Evolutionary conservation across 2,329 filamentous ascomycete species (phyloP).

Genomic region (Huntiella decipiens): DNA sequence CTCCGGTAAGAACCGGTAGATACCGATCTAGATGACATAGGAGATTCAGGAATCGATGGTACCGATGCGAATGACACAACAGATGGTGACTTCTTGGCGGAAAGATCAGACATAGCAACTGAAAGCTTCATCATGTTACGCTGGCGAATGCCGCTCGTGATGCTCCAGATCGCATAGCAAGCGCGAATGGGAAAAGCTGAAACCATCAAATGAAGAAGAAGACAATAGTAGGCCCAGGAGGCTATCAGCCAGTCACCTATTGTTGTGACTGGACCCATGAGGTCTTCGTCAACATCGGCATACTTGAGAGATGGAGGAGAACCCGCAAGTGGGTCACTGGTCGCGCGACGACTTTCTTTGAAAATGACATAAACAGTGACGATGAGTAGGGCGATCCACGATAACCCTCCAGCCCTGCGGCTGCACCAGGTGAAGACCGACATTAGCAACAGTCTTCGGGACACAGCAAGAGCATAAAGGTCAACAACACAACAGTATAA

Average conservation of each 20-base stretch:
- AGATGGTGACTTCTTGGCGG: slow-evolving; percentile 30
- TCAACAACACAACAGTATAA: neutral
- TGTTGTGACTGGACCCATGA: slow-evolving; percentile 19
- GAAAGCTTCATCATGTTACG: slow-evolving; percentile 19
- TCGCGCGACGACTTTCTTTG: slow-evolving; percentile 21
- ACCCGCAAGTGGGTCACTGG: slow-evolving; percentile 20
- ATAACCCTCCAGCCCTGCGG: slow-evolving; percentile 34
- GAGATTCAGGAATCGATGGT: neutral
- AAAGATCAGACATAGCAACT: slow-evolving; percentile 28
- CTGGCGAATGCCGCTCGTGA: slow-evolving; percentile 32
- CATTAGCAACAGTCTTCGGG: slow-evolving; percentile 20
- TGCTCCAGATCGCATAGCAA: slow-evolving; percentile 40
- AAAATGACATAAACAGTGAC: slow-evolving; percentile 38
- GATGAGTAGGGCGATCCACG: slow-evolving; percentile 28
- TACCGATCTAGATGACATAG: neutral
- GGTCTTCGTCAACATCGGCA: slow-evolving; percentile 19
- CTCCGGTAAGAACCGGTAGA: slow-evolving; percentile 21
- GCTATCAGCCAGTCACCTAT: slow-evolving; percentile 23
- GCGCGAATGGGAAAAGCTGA: slow-evolving; percentile 43
- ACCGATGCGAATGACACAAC: slow-evolving; percentile 36
- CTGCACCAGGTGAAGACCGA: slow-evolving; percentile 34
- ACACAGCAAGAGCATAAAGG: neutral
- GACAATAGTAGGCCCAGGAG: slow-evolving; percentile 43
- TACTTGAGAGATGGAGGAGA: slow-evolving; percentile 5
- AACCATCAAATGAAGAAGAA: slow-evolving; percentile 45